Evolutionary conservation across 164 flowering plant species (phyloP).

Genomic region (Piper longum): DNA sequence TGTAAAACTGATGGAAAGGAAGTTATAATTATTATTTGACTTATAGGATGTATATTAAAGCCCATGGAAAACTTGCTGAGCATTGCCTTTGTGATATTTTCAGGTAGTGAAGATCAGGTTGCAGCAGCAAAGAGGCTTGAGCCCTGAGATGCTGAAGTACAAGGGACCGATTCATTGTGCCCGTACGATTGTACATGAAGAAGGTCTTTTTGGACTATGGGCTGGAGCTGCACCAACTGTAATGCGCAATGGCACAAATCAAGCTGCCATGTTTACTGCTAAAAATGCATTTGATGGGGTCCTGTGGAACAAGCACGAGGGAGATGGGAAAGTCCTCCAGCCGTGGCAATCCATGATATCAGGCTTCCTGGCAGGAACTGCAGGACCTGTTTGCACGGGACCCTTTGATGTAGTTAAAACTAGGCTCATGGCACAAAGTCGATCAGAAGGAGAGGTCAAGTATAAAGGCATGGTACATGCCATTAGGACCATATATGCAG

Average conservation of each 20-base stretch:
- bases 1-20: not conserved
- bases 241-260: slow-evolving; percentile 98
- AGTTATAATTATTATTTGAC: not conserved
- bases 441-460: slow-evolving; percentile 42
- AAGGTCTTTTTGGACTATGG: slow-evolving; percentile 89
- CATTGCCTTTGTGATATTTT: slow-evolving; percentile 3
- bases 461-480: slow-evolving; percentile 94
- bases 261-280: slow-evolving; percentile 95
- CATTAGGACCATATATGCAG: slow-evolving; percentile 65
- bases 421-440: slow-evolving; percentile 88
- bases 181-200: slow-evolving; percentile 66
- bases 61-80: not conserved
- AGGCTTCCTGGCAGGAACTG: slow-evolving; percentile 95
- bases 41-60: not conserved
- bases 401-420: slow-evolving; percentile 98
- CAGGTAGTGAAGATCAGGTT: slow-evolving; percentile 96
- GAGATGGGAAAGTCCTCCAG: slow-evolving; percentile 72
- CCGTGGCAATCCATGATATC: slow-evolving; percentile 99
- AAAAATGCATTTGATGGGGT: slow-evolving; percentile 68
- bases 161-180: slow-evolving; percentile 97
- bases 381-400: slow-evolving; percentile 91
- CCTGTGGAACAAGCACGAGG: slow-evolving; percentile 90
- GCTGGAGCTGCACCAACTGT: slow-evolving; percentile 95
- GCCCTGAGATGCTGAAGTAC: slow-evolving; percentile 72
- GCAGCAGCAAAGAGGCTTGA: slow-evolving; percentile 87